Evolutionary conservation across 768 basidiomycete genomes (phyloP), one percentile per base, ranked within the genome.

Genomic region (Lentinula boryana): DNA sequence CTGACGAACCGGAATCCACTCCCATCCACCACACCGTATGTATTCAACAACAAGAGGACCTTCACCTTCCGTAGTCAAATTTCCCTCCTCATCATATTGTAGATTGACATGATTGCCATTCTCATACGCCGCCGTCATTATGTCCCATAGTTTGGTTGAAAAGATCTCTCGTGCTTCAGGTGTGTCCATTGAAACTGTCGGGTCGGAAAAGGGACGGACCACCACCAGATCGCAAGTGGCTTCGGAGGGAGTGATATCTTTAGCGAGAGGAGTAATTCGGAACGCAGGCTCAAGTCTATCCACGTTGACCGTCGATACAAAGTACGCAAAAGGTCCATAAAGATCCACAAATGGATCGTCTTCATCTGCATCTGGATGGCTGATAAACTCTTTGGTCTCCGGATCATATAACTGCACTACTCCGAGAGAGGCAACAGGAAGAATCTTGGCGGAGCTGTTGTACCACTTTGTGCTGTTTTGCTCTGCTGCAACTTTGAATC

Each of bases 211-310:
- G 0, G 95, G 95, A 12, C 95, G 84, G 32, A 97, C 68, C 21
- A 93, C 72, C 40, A 95, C 76, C 21, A 97, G 67, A 66, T 97
- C 93, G 70, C 91, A 84, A 31, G 84, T 78, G 1, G 72, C 69
- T 23, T 72, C 74, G 0, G 69, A 63, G 2, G 84, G 74, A 3
- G 84, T 80, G 31, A 78, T 72, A 2, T 71, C 70, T 40, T 77
- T 77, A 6, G 79, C 71, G 54, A 85, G 78, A 15, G 95, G 93
- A 15, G 84, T 77, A 61, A 97, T 90, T 61, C 84, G 79, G 70
- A 98, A 96, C 12, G 76, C 70, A 4, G 90, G 84, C 71, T 98
- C 96, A 64, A 98, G 77, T 12, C 96, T 81, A 72, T 93, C 91
- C 46, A 90, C 90, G 63, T 93, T 91, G 57, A 89, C 79, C 0